Percentiles rank a stretch among this genome's conserved stretches.
These are phyloP conservation scores for Dactylonectria estremocensis DNA, from an alignment of 2,329 filamentous ascomycete genomes.

Conservation along the genomic window DNA sequence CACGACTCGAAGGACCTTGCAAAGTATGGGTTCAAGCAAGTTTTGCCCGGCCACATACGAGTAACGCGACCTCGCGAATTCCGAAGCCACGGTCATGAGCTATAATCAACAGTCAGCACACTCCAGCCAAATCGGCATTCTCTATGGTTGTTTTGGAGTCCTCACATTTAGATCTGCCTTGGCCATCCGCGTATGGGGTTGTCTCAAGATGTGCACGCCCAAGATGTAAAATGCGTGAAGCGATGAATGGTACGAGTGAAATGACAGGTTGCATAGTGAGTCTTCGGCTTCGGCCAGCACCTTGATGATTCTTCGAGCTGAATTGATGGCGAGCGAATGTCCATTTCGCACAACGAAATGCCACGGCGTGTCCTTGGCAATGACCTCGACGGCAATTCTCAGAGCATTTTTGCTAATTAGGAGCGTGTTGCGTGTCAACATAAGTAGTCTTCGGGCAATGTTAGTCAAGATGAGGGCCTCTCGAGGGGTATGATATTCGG, in stretches of 20 bases:
- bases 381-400: not conserved
- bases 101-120: not conserved
- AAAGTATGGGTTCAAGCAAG: not conserved
- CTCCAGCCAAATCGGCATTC: not conserved
- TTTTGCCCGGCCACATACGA: not conserved
- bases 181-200: not conserved
- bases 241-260: not conserved
- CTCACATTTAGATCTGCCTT: not conserved
- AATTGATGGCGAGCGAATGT: not conserved
- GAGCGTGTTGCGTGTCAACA: constrained; percentile 1
- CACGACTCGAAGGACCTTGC: not conserved
- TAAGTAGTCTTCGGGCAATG: not conserved
- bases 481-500: not conserved
- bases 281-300: not conserved
- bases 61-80: not conserved
- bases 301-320: constrained; percentile 5
- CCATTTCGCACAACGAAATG: constrained; percentile 6
- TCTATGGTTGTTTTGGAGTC: not conserved
- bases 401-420: not conserved
- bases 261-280: not conserved
- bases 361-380: not conserved
- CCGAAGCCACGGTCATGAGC: not conserved
- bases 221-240: not conserved
- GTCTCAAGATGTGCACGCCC: not conserved
- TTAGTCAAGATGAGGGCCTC: not conserved